These are phyloP conservation scores for Cordyceps cicadae DNA, from an alignment of 2,329 filamentous ascomycete genomes.

Conservation along the genomic window DNA sequence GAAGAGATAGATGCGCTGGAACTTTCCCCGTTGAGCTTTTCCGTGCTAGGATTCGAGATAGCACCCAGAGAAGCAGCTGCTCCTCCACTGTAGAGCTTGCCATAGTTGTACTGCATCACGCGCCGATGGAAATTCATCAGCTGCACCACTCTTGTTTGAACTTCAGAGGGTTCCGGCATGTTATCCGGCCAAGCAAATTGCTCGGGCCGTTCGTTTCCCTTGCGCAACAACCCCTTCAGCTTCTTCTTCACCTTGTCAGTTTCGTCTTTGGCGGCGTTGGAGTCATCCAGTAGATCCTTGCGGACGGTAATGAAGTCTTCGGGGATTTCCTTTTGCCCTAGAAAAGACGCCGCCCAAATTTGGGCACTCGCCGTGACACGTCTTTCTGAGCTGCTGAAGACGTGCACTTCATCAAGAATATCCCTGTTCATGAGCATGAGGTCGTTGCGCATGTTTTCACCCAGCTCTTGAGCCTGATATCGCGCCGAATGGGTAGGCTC, in stretches of 20 bases:
- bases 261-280: constrained; percentile 95
- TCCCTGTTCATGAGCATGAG: constrained; percentile 87
- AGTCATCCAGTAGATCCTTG: constrained; percentile 93
- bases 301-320: constrained; percentile 83
- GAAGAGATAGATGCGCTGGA: constrained; percentile 37
- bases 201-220: constrained; percentile 86
- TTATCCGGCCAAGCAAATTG: constrained; percentile 98
- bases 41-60: constrained; percentile 43
- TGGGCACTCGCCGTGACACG: constrained; percentile 93
- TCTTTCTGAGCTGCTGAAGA: constrained; percentile 92
- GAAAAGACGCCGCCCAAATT: constrained; percentile 86
- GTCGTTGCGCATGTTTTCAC: constrained; percentile 93
- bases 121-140: constrained; percentile 95
- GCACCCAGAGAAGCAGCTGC: constrained; percentile 55
- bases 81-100: constrained; percentile 62
- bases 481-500: constrained; percentile 95
- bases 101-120: constrained; percentile 92
- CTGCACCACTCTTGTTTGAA: constrained; percentile 85
- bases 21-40: constrained; percentile 35
- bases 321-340: constrained; percentile 76
- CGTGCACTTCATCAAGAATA: constrained; percentile 82
- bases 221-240: constrained; percentile 82
- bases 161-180: constrained; percentile 87
- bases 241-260: constrained; percentile 99
- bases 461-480: constrained; percentile 92